Percentiles rank a stretch among this genome's conserved stretches.
phyloP scores from a whole-genome alignment of 2,329 filamentous ascomycete species.

The Penicillium sp. region DNA sequence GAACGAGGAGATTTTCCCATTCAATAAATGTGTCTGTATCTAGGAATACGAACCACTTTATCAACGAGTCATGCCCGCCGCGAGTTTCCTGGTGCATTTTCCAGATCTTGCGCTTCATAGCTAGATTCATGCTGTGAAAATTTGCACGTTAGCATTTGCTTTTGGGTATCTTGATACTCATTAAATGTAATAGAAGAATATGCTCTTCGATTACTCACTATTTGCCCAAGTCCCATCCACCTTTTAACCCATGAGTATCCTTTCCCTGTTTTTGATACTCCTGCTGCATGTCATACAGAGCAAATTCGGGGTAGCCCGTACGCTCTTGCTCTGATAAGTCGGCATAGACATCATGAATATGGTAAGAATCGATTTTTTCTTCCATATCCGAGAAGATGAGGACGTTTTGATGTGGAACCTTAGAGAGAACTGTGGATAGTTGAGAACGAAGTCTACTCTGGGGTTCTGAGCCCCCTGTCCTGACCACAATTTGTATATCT shows the following conservation, averaged over 20 bases:
- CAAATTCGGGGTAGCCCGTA: constrained; percentile 1
- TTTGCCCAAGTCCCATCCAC: background rate
- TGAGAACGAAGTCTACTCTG: constrained; percentile 4
- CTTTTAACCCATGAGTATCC: constrained; percentile 1
- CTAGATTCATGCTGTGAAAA: constrained; percentile 3
- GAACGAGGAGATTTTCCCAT: constrained; percentile 1
- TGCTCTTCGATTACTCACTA: constrained; percentile 2
- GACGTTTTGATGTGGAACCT: background rate
- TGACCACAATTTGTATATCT: constrained; percentile 3
- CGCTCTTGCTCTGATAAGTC: constrained; percentile 5
- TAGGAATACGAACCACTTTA: constrained; percentile 1
- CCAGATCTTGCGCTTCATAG: constrained; percentile 7
- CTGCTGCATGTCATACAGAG: constrained; percentile 4
- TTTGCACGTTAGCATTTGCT: background rate
- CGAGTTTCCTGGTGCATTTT: constrained; percentile 5
- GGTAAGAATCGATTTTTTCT: background rate
- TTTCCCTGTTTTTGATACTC: constrained; percentile 2
- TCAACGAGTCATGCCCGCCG: background rate
- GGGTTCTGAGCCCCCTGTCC: background rate
- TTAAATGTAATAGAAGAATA: background rate
- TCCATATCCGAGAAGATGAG: constrained; percentile 8
- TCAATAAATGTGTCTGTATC: constrained; percentile 8
- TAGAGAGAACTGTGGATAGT: background rate
- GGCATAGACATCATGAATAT: constrained; percentile 4
- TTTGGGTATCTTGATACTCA: background rate